phyloP scores from a whole-genome alignment of 805 yeast genomes.

The Dipodascus geniculatus region DNA sequence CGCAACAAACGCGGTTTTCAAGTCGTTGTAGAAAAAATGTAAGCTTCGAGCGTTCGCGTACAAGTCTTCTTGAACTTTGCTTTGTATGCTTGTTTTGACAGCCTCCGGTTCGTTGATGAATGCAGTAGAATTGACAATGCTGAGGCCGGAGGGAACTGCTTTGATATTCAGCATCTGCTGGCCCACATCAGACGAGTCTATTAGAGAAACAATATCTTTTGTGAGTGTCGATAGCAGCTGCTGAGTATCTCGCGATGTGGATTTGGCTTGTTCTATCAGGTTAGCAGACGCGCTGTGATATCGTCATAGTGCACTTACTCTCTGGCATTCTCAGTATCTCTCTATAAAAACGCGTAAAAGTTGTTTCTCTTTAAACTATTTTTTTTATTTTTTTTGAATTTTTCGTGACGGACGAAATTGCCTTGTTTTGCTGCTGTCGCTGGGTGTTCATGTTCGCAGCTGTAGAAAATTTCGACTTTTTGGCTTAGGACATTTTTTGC shows the following conservation, averaged over 20 bases:
- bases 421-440: too few relatives aligned
- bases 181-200: neutral
- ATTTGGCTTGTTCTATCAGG: neutral
- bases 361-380: too few relatives aligned
- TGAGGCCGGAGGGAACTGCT: neutral
- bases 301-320: neutral
- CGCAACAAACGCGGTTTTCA: slow-evolving; percentile 1
- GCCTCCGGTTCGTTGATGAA: neutral
- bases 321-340: too few relatives aligned
- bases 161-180: neutral
- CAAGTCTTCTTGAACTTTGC: neutral
- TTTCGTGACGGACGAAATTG: neutral
- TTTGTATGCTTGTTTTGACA: neutral
- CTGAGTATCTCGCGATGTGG: neutral
- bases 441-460: too few relatives aligned
- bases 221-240: neutral
- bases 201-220: neutral
- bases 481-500: neutral
- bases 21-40: slow-evolving; percentile 4
- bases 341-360: too few relatives aligned
- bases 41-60: slow-evolving; percentile 10
- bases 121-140: neutral
- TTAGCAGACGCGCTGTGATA: neutral
- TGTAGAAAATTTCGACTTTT: neutral
- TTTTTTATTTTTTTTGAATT: too few relatives aligned